Percentiles rank a stretch among this genome's conserved stretches.
phyloP scores from a whole-genome alignment of 768 basidiomycete genomes.

The Galerina marginata region DNA sequence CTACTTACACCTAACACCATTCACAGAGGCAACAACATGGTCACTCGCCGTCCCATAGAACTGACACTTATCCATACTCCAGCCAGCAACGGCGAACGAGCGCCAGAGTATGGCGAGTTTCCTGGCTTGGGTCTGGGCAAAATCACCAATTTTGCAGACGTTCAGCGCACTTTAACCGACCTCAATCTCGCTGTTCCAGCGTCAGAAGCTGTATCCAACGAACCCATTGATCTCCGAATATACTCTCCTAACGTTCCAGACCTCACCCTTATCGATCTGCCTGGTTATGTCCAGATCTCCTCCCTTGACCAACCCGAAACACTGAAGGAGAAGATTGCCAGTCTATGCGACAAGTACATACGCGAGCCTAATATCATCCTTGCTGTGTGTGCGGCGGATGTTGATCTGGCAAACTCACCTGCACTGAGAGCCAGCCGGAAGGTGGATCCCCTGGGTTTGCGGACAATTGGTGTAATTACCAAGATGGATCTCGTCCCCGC shows the following conservation, averaged over 20 bases:
- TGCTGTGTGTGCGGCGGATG: conserved; percentile 98
- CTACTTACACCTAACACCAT: neutral
- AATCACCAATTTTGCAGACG: conserved; percentile 88
- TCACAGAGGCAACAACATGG: conserved; percentile 96
- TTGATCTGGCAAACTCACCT: conserved; percentile 97
- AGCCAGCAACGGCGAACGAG: conserved; percentile 53
- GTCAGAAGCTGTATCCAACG: conserved; percentile 89
- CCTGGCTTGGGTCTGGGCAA: conserved; percentile 88
- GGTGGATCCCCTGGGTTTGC: conserved; percentile 92
- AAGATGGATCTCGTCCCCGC: conserved; percentile 98
- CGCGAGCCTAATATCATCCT: conserved; percentile 99
- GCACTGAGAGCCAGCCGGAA: conserved; percentile 91
- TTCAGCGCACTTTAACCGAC: conserved; percentile 92
- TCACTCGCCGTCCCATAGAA: conserved; percentile 97
- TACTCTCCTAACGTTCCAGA: conserved; percentile 96
- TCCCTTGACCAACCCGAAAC: conserved; percentile 95
- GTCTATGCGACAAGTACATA: conserved; percentile 94
- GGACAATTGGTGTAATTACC: conserved; percentile 97
- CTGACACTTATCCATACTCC: conserved; percentile 96
- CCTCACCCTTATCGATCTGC: conserved; percentile 95
- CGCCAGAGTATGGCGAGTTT: conserved; percentile 92
- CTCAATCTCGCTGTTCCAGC: conserved; percentile 92
- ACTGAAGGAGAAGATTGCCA: conserved; percentile 90
- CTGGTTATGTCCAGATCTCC: conserved; percentile 95
- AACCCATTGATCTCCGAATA: conserved; percentile 96